Base-by-base conservation (phyloP, 2,329 filamentous ascomycete genomes). In the Ophiostoma populinum region DNA sequence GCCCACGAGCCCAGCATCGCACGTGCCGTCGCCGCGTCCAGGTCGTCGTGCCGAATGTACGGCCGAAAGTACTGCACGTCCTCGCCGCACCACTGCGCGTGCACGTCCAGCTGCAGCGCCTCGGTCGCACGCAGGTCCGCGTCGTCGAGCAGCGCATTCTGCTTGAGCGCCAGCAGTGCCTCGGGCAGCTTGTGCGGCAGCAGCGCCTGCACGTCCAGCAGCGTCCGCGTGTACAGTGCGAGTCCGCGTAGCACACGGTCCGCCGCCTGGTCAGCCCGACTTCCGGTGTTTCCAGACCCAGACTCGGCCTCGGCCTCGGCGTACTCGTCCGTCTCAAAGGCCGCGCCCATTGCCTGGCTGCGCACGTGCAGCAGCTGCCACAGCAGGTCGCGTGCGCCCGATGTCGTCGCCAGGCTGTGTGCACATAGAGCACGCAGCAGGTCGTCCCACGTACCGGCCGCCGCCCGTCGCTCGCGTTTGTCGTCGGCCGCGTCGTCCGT, bases 51-150 rank as follows among this genome's bases (percentile, higher is more conserved):
- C 20, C 80, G 74, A 24, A 92, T 80, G 58, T 83, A 93, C 0
- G 86, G 86, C 1, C 75, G 87, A 50, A 92, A 94, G 43, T 78
- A 79, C 31, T 70, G 71, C 27, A 93, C 80, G 40, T 92, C 82
- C 7, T 85, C 74, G 13, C 79, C 68, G 42, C 90, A 80, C 80
- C 85, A 92, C 15, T 67, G 66, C 43, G 76, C 72, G 47, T 82
- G 74, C 8, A 90, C 57, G 48, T 93, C 83, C 18, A 94, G 58
- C 24, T 80, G 70, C 10, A 93, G 57, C 12, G 76, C 77, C 43
- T 80, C 71, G 1, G 90, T 54, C 1, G 59, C 55, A 36, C 67
- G 65, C 13, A 94, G 59, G 2, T 74, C 64, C 2, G 65, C 55
- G 49, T 92, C 80, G n/a, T 71, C 70, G 3, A 94, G 57, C 10